These are phyloP conservation scores for Camelina neglecta DNA, from an alignment of 345 rosid species.

Conservation along the genomic window DNA sequence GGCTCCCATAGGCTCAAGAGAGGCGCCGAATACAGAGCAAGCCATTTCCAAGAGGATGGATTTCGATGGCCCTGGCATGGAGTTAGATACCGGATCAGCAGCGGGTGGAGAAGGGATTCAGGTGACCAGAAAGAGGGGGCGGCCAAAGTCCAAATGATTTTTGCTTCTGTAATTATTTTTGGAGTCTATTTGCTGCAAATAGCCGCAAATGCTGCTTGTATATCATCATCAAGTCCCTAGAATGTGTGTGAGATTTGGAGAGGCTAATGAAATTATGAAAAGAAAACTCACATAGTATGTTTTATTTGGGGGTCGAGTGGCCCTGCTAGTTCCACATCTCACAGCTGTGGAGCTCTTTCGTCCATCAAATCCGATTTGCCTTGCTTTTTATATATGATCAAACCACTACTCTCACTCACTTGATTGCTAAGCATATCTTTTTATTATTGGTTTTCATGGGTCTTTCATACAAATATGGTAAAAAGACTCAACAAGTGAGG, in stretches of 20 bases:
- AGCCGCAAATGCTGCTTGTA: not conserved
- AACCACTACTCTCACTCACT: not conserved
- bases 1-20: slow-evolving; percentile 3
- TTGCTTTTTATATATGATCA: not conserved
- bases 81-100: slow-evolving; percentile 13
- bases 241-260: slow-evolving; percentile 5
- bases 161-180: slow-evolving; percentile 3
- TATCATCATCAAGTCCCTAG: not conserved
- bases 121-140: slow-evolving; percentile 37
- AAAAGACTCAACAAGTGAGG: slow-evolving; percentile 26
- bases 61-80: slow-evolving; percentile 9
- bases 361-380: slow-evolving; percentile 9
- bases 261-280: not conserved
- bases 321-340: too few relatives aligned
- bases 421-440: slow-evolving; percentile 2
- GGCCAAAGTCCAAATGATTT: slow-evolving; percentile 39
- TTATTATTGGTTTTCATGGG: slow-evolving; percentile 35
- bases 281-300: not conserved
- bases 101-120: slow-evolving; percentile 11
- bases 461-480: slow-evolving; percentile 30
- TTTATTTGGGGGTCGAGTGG: not conserved
- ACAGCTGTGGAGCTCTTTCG: not conserved
- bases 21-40: slow-evolving; percentile 3
- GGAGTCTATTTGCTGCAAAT: not conserved
- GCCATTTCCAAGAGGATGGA: slow-evolving; percentile 21